phyloP scores from a whole-genome alignment of 2,329 filamentous ascomycete genomes.

The Scytalidium lignicola region DNA sequence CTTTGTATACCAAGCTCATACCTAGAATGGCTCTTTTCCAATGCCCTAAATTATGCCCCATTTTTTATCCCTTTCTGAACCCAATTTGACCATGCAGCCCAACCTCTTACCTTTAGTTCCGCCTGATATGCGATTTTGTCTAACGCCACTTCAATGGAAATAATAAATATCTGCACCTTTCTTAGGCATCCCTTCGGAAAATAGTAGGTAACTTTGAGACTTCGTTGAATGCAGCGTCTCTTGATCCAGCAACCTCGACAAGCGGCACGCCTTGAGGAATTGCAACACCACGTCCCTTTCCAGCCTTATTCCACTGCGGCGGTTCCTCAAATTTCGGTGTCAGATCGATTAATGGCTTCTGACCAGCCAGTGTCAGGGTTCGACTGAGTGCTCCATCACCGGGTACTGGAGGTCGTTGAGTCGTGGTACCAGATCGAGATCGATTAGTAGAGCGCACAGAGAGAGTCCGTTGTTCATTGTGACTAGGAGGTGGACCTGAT shows the following conservation, averaged over 20 bases:
- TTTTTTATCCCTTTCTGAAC: background rate
- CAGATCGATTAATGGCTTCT: conserved; percentile 63
- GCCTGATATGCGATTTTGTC: background rate
- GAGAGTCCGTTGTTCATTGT: conserved; percentile 16
- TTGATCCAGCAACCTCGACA: conserved; percentile 33
- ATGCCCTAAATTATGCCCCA: background rate
- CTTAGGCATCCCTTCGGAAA: background rate
- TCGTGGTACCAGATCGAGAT: background rate
- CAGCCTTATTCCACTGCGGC: conserved; percentile 50
- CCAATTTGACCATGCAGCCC: background rate
- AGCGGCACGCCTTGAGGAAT: conserved; percentile 37
- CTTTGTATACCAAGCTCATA: background rate
- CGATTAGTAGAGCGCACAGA: conserved; percentile 15
- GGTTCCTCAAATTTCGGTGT: conserved; percentile 60
- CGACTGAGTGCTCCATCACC: conserved; percentile 4
- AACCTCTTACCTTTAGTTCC: background rate
- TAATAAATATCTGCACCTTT: background rate
- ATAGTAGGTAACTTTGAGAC: background rate
- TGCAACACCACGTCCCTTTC: conserved; percentile 44
- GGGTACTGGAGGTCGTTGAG: background rate
- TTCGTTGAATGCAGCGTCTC: background rate
- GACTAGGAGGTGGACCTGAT: conserved; percentile 12
- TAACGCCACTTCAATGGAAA: background rate
- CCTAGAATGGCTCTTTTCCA: background rate
- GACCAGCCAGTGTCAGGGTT: conserved; percentile 4